Conservation (phyloP, 164 flowering plant genomes). For the Buxus sempervirens region DNA sequence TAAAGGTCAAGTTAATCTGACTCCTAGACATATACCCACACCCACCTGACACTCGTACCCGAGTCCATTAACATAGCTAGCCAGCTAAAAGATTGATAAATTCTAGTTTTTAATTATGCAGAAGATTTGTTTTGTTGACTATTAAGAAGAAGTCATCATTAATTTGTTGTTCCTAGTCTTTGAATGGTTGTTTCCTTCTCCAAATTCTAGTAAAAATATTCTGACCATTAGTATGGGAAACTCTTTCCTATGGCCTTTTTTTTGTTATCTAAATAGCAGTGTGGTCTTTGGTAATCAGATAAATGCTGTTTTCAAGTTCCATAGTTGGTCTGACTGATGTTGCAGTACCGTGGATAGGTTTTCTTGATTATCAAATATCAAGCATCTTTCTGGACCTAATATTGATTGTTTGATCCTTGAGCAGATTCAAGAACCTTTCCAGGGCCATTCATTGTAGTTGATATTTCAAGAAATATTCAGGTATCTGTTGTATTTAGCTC, state of each 20-base stretch:
- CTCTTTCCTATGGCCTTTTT: background rate
- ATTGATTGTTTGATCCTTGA: constrained; percentile 12
- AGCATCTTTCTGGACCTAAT: constrained; percentile 2
- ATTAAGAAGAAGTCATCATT: no score
- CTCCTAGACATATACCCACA: no score
- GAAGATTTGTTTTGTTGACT: no score
- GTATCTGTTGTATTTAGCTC: constrained; percentile 32
- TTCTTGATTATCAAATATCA: background rate
- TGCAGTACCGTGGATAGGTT: background rate
- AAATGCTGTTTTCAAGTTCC: background rate
- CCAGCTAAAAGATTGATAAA: no score
- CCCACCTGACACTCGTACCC: no score
- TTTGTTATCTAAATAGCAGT: background rate
- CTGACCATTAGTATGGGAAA: background rate
- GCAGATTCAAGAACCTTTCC: constrained; percentile 75
- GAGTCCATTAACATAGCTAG: no score
- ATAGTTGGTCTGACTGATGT: constrained; percentile 1
- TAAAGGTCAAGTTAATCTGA: no score
- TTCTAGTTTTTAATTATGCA: no score
- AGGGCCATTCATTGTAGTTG: constrained; percentile 85
- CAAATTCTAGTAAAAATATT: background rate
- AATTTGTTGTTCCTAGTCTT: no score
- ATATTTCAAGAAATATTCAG: constrained; percentile 58
- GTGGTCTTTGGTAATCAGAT: constrained; percentile 2
- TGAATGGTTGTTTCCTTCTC: background rate